Base-by-base conservation (phyloP, 2,329 filamentous ascomycete species). In the Magnaporthiopsis rhizophila region DNA sequence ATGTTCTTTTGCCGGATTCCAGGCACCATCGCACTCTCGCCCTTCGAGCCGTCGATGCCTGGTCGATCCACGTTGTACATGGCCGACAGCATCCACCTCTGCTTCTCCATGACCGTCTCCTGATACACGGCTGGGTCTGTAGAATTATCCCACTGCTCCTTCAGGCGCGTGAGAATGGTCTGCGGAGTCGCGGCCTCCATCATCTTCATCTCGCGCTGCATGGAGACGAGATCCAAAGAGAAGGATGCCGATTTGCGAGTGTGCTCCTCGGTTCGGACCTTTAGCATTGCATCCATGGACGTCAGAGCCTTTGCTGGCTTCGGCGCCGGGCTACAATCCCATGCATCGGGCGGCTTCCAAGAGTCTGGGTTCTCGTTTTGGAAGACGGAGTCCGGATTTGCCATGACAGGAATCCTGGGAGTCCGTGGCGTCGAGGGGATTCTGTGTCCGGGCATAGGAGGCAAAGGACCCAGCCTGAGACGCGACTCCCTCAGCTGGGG, bases 161-260 rank as follows among this genome's bases (percentile, higher is more conserved):
- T 84, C 53, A 89, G 76, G 4, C 84, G 80, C 45, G 80, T 76
- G 5, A 88, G 75, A 59, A 87, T 78, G 36, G 82, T 75, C 61
- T 80, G 79, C 0, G 80, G 75, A 34, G 78, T 80, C 7, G 83
- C 82, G 4, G 76, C 77, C 12, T 82, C 80, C 83, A 87, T 86
- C 62, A 80, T 78, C 45, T 78, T 75, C 61, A 86, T 80, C 67
- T 85, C 82, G 11, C 79, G 78, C 70, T 85, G 81, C 65, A 86
- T 75, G 11, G 71, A 72, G 7, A 70, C 67, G 36, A 79, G 69
- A 60, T 73, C 71, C n/a, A 74, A 70, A 12, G 71, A 73, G 58
- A 74, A 66, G 26, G 69, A 69, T 32, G 28, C 26, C 7, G 62
- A 58, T 38, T 65, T 45, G 62, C 34, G 53, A 28, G 61, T 58